phyloP scores from a whole-genome alignment of 1,139 yeast species.

The Saccharomycopsis hybrid region DNA sequence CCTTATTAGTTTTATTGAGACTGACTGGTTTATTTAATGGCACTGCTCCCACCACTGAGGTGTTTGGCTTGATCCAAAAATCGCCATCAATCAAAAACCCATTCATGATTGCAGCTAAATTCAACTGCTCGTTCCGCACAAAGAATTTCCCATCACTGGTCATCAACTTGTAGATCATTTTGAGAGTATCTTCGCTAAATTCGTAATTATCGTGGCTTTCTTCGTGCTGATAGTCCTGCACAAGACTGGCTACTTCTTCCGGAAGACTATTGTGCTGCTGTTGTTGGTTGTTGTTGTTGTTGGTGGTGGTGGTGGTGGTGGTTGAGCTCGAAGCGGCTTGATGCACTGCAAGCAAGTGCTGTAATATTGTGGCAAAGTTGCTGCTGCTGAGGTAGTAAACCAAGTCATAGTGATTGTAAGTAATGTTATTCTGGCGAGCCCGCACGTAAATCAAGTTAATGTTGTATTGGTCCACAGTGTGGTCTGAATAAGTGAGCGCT shows the following conservation, averaged over 20 bases:
- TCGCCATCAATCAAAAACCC: conserved; percentile 15
- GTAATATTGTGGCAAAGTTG: conserved; percentile 11
- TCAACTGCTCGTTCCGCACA: conserved; percentile 2
- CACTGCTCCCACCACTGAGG: conserved; percentile 3
- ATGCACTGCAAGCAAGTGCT: too few relatives aligned
- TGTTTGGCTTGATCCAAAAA: conserved; percentile 18
- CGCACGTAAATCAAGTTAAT: conserved; percentile 14
- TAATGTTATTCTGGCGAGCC: conserved; percentile 7
- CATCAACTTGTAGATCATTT: conserved; percentile 9
- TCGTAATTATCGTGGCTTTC: background rate
- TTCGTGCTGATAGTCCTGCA: background rate
- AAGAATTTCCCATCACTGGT: conserved; percentile 7
- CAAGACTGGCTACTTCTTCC: conserved; percentile 6
- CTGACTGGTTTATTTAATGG: conserved; percentile 7
- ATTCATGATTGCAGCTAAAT: conserved; percentile 10
- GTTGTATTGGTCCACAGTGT: conserved; percentile 16
- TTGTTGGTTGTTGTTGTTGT: background rate
- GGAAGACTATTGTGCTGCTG: background rate
- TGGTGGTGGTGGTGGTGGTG: background rate
- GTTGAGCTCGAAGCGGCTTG: too few relatives aligned
- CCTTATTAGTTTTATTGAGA: background rate
- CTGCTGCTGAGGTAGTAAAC: conserved; percentile 11
- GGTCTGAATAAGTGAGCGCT: conserved; percentile 4
- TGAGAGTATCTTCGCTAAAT: conserved; percentile 2
- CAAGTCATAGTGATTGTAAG: background rate